Percentiles rank a stretch among this genome's conserved stretches.
These are phyloP conservation scores for Monosporozyma yasuniensis DNA, from an alignment of 805 yeast species.

Conservation along the genomic window DNA sequence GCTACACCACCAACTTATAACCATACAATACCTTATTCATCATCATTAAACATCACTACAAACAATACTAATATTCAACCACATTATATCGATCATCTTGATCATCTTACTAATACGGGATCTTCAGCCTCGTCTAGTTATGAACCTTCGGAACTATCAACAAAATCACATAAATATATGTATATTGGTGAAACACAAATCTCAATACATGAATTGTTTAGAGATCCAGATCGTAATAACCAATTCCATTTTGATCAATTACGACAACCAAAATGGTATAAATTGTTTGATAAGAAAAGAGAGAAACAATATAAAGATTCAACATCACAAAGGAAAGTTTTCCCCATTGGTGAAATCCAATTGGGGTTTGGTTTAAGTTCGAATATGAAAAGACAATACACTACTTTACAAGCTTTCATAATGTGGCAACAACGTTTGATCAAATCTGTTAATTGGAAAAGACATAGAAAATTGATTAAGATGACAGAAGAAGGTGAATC, in stretches of 20 bases:
- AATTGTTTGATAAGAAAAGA: conserved; percentile 18
- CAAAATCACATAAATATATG: conserved; percentile 7
- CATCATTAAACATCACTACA: not conserved
- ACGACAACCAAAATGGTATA: conserved; percentile 18
- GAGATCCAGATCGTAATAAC: conserved; percentile 7
- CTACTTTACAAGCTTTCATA: conserved; percentile 16
- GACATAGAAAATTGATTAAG: not conserved
- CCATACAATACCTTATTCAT: not conserved
- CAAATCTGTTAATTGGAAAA: conserved; percentile 2
- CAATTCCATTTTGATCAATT: conserved; percentile 2
- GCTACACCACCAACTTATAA: not conserved
- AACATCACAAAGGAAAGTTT: conserved; percentile 5
- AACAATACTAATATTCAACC: not conserved
- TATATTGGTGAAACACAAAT: conserved; percentile 27
- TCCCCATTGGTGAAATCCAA: conserved; percentile 21
- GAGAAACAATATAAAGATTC: conserved; percentile 7
- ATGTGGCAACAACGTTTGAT: conserved; percentile 14
- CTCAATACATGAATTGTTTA: conserved; percentile 23
- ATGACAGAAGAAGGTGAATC: not conserved
- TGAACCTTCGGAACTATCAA: not conserved
- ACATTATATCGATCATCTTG: not conserved
- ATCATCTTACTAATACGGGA: not conserved
- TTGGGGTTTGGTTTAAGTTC: conserved; percentile 17
- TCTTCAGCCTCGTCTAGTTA: not conserved
- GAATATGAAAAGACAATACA: conserved; percentile 8